A percentile compares a stretch with the other conserved stretches of the same genome.
These are phyloP conservation scores for Lichtheimia corymbifera DNA, from an alignment of 371 early-diverging fungal species.

Conservation along the genomic window DNA sequence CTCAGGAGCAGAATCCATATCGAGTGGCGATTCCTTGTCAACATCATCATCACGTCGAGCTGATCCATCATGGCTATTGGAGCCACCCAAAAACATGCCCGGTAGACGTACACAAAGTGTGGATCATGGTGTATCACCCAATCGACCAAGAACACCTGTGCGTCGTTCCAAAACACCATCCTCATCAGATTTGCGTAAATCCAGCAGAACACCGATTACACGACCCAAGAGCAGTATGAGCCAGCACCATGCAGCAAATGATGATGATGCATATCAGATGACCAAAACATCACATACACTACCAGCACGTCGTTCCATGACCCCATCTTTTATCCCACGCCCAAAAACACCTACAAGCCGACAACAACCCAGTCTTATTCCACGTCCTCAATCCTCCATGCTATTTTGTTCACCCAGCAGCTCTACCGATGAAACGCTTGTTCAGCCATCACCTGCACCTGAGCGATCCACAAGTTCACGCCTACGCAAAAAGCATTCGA, in stretches of 20 bases:
- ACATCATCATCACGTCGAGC: too few species aligned
- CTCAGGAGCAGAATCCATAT: too few species aligned
- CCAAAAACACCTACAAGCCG: constrained; percentile 36
- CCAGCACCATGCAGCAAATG: background rate
- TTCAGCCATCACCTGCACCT: background rate
- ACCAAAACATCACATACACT: constrained; percentile 13
- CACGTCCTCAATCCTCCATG: constrained; percentile 28
- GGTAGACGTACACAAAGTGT: constrained; percentile 18
- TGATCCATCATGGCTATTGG: constrained; percentile 14
- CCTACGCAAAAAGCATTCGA: constrained; percentile 31
- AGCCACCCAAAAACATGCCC: constrained; percentile 30
- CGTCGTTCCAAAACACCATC: constrained; percentile 1
- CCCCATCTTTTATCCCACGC: constrained; percentile 48
- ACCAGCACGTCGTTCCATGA: constrained; percentile 15
- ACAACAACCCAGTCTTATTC: constrained; percentile 28
- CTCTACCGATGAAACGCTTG: background rate
- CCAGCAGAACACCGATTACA: background rate
- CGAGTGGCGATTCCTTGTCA: too few species aligned
- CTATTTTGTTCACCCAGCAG: background rate
- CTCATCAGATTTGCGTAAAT: constrained; percentile 9
- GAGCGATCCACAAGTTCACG: constrained; percentile 1
- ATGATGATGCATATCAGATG: background rate
- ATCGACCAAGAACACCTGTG: constrained; percentile 13
- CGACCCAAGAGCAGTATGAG: constrained; percentile 40
- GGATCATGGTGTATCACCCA: constrained; percentile 15